Evolutionary conservation across 2,329 filamentous ascomycete species (phyloP).

Genomic region (Zymoseptoria crescenta): DNA sequence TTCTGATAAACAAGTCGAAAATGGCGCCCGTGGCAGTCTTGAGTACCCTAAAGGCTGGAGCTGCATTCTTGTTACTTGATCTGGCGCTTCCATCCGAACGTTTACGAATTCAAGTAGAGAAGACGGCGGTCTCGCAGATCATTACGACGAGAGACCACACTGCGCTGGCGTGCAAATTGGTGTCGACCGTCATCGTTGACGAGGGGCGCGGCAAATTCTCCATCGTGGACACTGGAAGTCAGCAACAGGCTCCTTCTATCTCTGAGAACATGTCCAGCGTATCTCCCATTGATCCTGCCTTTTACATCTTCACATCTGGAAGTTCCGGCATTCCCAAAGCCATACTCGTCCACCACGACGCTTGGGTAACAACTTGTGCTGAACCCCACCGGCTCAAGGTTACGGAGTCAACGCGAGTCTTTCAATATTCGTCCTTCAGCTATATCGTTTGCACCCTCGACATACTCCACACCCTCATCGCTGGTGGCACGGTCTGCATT

Average conservation of each 20-base stretch:
- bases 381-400: not conserved
- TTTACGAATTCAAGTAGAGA: conserved; percentile 17
- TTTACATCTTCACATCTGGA: not conserved
- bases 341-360: conserved; percentile 1
- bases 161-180: not conserved
- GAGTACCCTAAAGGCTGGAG: conserved; percentile 24
- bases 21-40: conserved; percentile 18
- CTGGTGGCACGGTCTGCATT: conserved; percentile 32
- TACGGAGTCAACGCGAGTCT: not conserved
- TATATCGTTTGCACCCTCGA: not conserved
- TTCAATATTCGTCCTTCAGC: not conserved
- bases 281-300: not conserved
- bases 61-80: conserved; percentile 22
- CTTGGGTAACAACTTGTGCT: not conserved
- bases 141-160: not conserved
- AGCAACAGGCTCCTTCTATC: not conserved
- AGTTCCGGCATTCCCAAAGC: not conserved
- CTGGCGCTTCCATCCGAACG: conserved; percentile 18
- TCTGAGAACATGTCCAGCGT: not conserved
- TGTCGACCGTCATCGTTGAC: conserved; percentile 1
- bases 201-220: not conserved
- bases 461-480: not conserved
- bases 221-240: not conserved
- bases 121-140: conserved; percentile 15
- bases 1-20: conserved; percentile 15